phyloP scores from a whole-genome alignment of 805 yeast species.

The Myxozyma geophila region DNA sequence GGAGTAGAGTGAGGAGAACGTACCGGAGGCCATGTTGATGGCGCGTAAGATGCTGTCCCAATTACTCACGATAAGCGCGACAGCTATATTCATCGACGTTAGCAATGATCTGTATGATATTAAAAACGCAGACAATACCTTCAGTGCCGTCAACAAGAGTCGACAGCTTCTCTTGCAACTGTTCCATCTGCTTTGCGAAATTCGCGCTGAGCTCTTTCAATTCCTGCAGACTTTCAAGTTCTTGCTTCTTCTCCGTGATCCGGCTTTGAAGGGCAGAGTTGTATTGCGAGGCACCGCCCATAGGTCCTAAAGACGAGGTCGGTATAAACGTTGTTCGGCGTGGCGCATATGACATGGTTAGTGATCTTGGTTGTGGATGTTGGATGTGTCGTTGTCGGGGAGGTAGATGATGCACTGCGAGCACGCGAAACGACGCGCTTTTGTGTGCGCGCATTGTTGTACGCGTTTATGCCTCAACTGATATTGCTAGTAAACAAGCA shows the following conservation, averaged over 20 bases:
- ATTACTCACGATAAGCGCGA: conserved; percentile 34
- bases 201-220: conserved; percentile 29
- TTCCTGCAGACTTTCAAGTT: conserved; percentile 28
- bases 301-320: conserved; percentile 7
- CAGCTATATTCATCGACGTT: conserved; percentile 23
- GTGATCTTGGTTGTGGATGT: background rate
- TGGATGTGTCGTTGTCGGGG: background rate
- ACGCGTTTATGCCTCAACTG: background rate
- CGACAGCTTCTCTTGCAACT: conserved; percentile 26
- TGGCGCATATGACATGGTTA: conserved; percentile 29
- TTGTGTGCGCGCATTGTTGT: background rate
- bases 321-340: conserved; percentile 34
- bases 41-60: conserved; percentile 35
- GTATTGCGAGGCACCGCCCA: conserved; percentile 19
- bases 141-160: conserved; percentile 34
- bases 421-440: background rate
- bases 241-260: conserved; percentile 32
- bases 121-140: conserved; percentile 8
- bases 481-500: background rate
- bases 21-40: conserved; percentile 31
- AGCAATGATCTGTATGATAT: background rate
- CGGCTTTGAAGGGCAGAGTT: conserved; percentile 23
- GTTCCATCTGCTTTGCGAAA: conserved; percentile 31
- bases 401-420: too few species aligned
- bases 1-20: background rate